phyloP scores from a whole-genome alignment of 2,329 filamentous ascomycete species.

The Diaporthe capsici region DNA sequence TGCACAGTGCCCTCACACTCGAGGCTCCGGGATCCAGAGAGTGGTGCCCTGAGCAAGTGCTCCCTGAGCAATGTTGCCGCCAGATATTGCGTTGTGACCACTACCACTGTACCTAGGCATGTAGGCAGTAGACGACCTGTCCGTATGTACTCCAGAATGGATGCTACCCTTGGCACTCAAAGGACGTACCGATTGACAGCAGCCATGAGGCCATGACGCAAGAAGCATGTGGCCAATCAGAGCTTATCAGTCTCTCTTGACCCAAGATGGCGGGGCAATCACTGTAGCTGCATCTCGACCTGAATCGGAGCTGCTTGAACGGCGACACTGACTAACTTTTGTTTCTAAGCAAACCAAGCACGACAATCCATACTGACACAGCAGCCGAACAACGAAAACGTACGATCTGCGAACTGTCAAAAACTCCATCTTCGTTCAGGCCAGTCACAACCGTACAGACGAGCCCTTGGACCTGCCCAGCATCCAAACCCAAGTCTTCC shows the following conservation, averaged over 20 bases:
- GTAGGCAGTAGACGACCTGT: background rate
- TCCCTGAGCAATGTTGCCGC: background rate
- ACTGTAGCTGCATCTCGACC: constrained; percentile 34
- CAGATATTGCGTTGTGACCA: background rate
- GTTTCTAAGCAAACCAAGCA: constrained; percentile 3
- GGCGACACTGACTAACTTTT: background rate
- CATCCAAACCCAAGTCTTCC: background rate
- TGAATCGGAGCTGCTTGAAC: constrained; percentile 33
- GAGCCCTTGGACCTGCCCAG: background rate
- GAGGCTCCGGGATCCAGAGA: background rate
- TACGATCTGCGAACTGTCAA: too few relatives aligned
- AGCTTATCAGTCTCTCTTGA: constrained; percentile 37
- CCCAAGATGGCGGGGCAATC: constrained; percentile 43
- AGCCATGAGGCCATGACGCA: constrained; percentile 41
- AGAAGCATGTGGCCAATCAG: constrained; percentile 45
- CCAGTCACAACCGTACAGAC: background rate
- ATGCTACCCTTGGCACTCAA: background rate
- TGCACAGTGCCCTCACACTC: background rate
- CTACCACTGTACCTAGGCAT: background rate
- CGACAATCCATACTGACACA: background rate
- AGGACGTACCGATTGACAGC: background rate
- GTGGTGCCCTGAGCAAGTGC: background rate
- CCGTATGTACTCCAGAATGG: background rate
- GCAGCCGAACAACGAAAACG: background rate
- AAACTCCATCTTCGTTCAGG: too few relatives aligned